Base-by-base conservation (phyloP, 1,284 basidiomycete genomes). In the Trametes sp. region DNA sequence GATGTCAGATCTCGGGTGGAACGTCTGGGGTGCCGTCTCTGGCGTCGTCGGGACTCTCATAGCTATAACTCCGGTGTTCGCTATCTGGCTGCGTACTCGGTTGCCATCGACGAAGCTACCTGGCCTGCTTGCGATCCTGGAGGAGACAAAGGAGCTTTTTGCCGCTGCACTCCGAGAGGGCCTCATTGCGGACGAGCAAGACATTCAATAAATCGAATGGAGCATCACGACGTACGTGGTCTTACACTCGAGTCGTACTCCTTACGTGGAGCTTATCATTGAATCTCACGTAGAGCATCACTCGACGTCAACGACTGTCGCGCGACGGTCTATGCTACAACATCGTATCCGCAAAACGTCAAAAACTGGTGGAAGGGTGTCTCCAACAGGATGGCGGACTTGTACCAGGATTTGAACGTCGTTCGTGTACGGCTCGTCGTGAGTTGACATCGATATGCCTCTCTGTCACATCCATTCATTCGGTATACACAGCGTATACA, bases 11-110 rank as follows among this genome's bases (percentile, higher is more conserved):
- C 41, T 41, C 9, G 63, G 45, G 3, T 61, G 35, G 35, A 54
- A 65, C 24, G 36, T 65, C 26, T 62, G 23, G 29, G 59, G 59
- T 24, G 60, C 28, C 13, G 41, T 65, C 9, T 26, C 53, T 1
- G 63, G 52, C 16, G 44, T 41, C 1, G 7, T 61, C 19, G 56
- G 63, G 6, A 16, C 19, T 41, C 4, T 41, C 38, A 42, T 48
- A 2, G 4, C 54, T 4, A 46, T 42, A 26, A 36, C 49, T n/a
- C 21, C 38, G 19, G 2, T 64, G 10, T 9, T 61, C 16, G 13
- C 33, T 23, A 28, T 28, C 23, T 28, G 41, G 21, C 28, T 50
- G 5, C 16, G 41, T 13, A 26, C 24, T 11, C 44, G 48, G 2
- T 8, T 58, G 16, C 63, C 63, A 6, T 44, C 24, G 2, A 24